Conservation (phyloP, 148 eudicot genomes). For the Spergularia marina region DNA sequence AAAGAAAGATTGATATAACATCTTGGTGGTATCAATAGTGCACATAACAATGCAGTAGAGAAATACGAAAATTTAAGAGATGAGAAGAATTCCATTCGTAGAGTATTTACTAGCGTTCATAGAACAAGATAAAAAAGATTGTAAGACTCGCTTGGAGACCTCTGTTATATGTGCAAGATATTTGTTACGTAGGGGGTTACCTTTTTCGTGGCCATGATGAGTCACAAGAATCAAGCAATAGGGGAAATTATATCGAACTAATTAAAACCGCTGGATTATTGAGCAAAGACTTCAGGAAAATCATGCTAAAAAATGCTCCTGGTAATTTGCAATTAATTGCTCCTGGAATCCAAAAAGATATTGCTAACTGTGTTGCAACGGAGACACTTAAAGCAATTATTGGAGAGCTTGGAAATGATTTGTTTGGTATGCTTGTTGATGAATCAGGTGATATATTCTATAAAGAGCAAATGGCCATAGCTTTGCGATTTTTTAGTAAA, state of each 20-base stretch:
- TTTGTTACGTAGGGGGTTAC: background rate
- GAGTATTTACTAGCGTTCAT: background rate
- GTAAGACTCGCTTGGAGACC: background rate
- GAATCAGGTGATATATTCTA: background rate
- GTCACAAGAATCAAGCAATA: background rate
- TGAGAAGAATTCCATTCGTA: background rate
- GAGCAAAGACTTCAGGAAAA: background rate
- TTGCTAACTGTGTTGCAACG: background rate
- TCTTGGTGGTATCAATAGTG: background rate
- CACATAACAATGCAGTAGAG: background rate
- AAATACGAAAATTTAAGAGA: constrained; percentile 2
- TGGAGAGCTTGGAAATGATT: background rate
- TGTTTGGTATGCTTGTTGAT: background rate
- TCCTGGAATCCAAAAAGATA: background rate
- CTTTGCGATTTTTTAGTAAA: background rate
- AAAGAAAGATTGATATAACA: background rate
- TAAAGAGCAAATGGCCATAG: background rate
- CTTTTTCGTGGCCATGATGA: constrained; percentile 5
- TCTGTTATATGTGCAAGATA: background rate
- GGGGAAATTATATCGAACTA: background rate
- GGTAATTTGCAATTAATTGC: background rate
- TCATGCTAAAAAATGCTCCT: background rate
- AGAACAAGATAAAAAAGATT: background rate
- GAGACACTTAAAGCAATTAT: background rate
- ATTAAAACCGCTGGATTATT: background rate